A percentile compares a stretch with the other conserved stretches of the same genome.
Conservation (phyloP, 495 filamentous ascomycete species). For the Penicillium salamii region DNA sequence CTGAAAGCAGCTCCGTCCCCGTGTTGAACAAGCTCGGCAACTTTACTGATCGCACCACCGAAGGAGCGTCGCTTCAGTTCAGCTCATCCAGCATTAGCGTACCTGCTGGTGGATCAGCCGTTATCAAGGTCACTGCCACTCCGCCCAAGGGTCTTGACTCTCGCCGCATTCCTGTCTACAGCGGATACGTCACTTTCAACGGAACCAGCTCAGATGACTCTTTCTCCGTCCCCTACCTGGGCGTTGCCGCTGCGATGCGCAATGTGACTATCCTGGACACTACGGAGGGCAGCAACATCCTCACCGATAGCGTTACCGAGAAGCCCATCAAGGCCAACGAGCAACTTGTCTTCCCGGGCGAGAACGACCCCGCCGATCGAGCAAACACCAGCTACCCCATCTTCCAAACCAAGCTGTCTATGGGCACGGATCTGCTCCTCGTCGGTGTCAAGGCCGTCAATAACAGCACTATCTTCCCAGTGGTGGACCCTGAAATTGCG, state of each 20-base stretch:
- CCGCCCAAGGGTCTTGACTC: constrained; percentile 16
- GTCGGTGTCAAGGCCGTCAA: constrained; percentile 20
- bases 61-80: constrained; percentile 3
- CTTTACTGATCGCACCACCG: constrained; percentile 12
- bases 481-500: constrained; percentile 1
- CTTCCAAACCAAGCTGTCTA: constrained; percentile 16
- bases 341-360: constrained; percentile 7
- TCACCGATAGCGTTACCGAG: constrained; percentile 3
- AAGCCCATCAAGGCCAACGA: constrained; percentile 4
- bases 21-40: constrained; percentile 12
- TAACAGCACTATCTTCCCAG: background rate
- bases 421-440: constrained; percentile 19
- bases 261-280: constrained; percentile 19
- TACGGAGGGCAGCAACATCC: constrained; percentile 1
- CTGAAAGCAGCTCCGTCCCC: constrained; percentile 10
- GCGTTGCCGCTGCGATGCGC: constrained; percentile 15
- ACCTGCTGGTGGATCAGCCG: constrained; percentile 10
- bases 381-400: constrained; percentile 13
- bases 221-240: constrained; percentile 32
- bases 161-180: constrained; percentile 32
- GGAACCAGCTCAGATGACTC: constrained; percentile 27
- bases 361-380: constrained; percentile 2
- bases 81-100: constrained; percentile 7
- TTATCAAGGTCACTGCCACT: constrained; percentile 19
- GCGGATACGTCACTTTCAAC: constrained; percentile 34